These are phyloP conservation scores for Eucalyptus viminalis DNA, from an alignment of 345 rosid genomes.

Conservation along the genomic window DNA sequence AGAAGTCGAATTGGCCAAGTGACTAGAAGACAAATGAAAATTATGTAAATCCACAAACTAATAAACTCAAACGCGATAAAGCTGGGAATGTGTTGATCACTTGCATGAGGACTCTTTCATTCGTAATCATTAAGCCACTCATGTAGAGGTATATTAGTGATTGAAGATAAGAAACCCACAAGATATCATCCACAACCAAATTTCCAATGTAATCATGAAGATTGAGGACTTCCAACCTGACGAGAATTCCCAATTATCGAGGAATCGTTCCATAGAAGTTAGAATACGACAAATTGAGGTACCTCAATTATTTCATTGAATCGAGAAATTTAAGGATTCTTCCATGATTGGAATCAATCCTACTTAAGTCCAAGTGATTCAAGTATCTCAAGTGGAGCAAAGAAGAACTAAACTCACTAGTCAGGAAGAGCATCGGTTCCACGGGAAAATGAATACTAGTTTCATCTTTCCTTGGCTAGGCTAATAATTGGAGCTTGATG, in stretches of 20 bases:
- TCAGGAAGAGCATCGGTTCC: neutral
- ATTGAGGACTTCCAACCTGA: neutral
- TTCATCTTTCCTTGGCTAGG: neutral
- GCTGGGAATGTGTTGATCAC: neutral
- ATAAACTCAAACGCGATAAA: neutral
- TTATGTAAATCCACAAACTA: accelerated
- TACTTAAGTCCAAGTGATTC: neutral
- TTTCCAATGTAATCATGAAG: accelerated
- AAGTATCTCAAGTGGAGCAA: neutral
- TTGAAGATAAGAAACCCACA: neutral
- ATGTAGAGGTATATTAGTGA: neutral
- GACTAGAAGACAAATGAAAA: neutral
- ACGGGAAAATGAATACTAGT: neutral
- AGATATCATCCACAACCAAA: neutral
- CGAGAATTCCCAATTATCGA: neutral
- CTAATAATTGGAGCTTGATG: neutral
- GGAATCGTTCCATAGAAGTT: neutral
- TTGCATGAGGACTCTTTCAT: neutral
- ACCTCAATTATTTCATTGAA: neutral
- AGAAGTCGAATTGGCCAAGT: neutral
- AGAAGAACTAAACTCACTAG: neutral
- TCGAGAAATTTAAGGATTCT: neutral
- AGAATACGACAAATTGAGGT: accelerated
- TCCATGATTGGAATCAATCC: neutral
- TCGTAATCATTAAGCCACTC: neutral